Evolutionary conservation across 352 stramenopile genomes (phyloP).

Genomic region (Pythium graminicola): DNA sequence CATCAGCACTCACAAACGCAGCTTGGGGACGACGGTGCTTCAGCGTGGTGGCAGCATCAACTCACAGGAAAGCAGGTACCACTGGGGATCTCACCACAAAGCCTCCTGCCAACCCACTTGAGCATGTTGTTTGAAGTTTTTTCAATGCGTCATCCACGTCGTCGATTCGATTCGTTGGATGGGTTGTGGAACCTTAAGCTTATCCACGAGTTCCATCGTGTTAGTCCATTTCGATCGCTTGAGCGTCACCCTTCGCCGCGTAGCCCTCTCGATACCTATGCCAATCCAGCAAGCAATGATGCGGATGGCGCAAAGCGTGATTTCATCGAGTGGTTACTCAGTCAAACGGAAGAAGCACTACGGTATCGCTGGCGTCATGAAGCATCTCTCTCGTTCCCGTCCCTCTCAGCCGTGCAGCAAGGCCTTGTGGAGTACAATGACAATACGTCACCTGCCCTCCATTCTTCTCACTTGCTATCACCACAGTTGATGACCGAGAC

Average conservation of each 20-base stretch:
- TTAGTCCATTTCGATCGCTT: conserved; percentile 13
- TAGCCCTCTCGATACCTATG: neutral
- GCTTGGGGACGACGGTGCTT: conserved; percentile 3
- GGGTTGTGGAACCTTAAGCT: conserved; percentile 45
- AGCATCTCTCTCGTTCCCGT: conserved; percentile 4
- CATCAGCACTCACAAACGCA: neutral
- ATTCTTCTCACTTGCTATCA: neutral
- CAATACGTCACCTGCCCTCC: neutral
- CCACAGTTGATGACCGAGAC: neutral
- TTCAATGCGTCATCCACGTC: conserved; percentile 33
- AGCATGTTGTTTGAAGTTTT: conserved; percentile 55
- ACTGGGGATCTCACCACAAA: conserved; percentile 10
- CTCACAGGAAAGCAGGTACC: conserved; percentile 25
- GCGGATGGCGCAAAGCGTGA: conserved; percentile 11
- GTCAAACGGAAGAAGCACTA: conserved; percentile 15
- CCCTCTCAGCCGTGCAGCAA: conserved; percentile 12
- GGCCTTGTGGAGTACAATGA: conserved; percentile 3
- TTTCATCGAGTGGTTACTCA: conserved; percentile 21
- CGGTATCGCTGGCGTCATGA: conserved; percentile 19
- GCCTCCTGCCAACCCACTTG: conserved; percentile 25
- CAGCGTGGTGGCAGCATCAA: conserved; percentile 26
- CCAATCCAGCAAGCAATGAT: neutral
- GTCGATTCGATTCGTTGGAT: conserved; percentile 25
- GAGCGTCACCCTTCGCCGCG: neutral
- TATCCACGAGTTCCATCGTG: conserved; percentile 23